Base-by-base conservation (phyloP, 2,329 filamentous ascomycete species). In the Cryoendolithus antarcticus region DNA sequence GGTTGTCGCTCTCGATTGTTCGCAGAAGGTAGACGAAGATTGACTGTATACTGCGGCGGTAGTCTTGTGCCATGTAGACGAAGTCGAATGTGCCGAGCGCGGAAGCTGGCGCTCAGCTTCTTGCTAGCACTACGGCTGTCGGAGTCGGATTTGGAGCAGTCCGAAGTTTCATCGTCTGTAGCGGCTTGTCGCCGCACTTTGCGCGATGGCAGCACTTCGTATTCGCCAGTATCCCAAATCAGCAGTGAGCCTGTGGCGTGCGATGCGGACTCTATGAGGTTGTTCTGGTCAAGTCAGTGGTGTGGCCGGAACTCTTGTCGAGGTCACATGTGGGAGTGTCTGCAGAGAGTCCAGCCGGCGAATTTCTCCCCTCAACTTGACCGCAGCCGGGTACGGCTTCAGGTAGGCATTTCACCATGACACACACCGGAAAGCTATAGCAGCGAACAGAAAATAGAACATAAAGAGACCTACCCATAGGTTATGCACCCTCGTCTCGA, bases 151-250 rank as follows among this genome's bases (percentile, higher is more conserved):
- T 19, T 19, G 15, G 15, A 19, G 15, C 15, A 19, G 21, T 51
- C 49, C 9, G 54, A 57, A 2, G 45, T 32, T 34, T 59, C 57
- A 45, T 65, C 45, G 43, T 64, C 51, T 44, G 58, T 55, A 34
- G 48, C 41, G 36, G 52, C 36, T 32, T 44, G 12, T 35, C 51
- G 33, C n/a, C 45, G 38, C 15, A 49, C 12, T 9, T 53, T 48
- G 1, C 34, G 40, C 3, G 49, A 48, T 6, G 51, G 48, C 5
- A 66, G 48, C 8, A 66, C 52, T 37, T 55, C 56, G 39, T 65
- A 66, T 34, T 63, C 62, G 13, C 64, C 64, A 6, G 58, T 65
- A 34, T 67, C 64, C 63, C 63, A 67, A 27, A 66, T 64, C 9
- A 67, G 51, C 2, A 66, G 50, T 4, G 59, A 63, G n/a, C 64